Evolutionary conservation across 2,329 filamentous ascomycete genomes (phyloP).

Genomic region (Beauveria asiatica): DNA sequence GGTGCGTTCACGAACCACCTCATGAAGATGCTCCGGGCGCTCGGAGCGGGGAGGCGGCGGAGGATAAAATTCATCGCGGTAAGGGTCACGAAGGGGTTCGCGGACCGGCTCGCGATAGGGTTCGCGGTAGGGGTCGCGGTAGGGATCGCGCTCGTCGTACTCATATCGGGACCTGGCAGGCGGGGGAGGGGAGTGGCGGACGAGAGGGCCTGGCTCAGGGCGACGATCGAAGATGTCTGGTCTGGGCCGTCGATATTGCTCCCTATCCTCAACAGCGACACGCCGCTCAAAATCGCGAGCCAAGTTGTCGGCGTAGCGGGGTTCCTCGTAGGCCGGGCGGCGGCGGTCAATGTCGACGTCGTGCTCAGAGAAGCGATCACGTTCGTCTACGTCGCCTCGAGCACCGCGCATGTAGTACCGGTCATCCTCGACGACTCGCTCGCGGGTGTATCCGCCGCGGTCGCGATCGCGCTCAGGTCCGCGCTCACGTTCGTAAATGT

Average conservation of each 20-base stretch:
- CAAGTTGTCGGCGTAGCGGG: constrained; percentile 24
- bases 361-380: constrained; percentile 35
- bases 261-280: constrained; percentile 43
- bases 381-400: constrained; percentile 33
- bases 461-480: constrained; percentile 38
- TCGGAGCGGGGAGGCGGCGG: constrained; percentile 60
- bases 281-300: constrained; percentile 40
- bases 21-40: constrained; percentile 52
- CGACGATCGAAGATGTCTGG: constrained; percentile 83
- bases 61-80: constrained; percentile 41
- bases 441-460: constrained; percentile 14
- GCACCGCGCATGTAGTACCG: constrained; percentile 31
- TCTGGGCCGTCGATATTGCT: constrained; percentile 50
- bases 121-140: constrained; percentile 40
- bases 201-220: constrained; percentile 44
- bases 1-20: constrained; percentile 43
- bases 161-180: constrained; percentile 19
- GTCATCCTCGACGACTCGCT: constrained; percentile 46
- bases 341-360: constrained; percentile 28
- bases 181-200: constrained; percentile 12
- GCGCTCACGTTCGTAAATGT: constrained; percentile 8
- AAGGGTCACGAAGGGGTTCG: constrained; percentile 32
- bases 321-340: constrained; percentile 48
- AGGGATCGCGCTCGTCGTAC: constrained; percentile 49
- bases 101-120: constrained; percentile 27